These are phyloP conservation scores for Curvularia spicifera DNA, from an alignment of 2,329 filamentous ascomycete genomes.

Conservation along the genomic window DNA sequence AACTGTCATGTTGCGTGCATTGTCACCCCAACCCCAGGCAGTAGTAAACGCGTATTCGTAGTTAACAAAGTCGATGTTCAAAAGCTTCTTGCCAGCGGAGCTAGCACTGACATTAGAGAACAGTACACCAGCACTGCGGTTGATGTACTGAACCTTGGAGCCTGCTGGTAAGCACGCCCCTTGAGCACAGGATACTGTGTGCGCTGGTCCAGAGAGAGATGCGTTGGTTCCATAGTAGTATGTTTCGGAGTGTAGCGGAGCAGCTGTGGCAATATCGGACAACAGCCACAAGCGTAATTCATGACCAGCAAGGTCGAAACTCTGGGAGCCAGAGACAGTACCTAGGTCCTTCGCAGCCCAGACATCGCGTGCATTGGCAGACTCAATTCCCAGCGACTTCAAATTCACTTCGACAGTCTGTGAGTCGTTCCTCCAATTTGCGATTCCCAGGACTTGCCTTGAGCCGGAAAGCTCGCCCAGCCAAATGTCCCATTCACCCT, in stretches of 20 bases:
- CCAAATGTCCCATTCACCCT: constrained; percentile 50
- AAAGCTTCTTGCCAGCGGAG: constrained; percentile 37
- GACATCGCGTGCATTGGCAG: constrained; percentile 47
- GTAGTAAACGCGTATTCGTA: constrained; percentile 50
- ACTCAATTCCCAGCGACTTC: constrained; percentile 38
- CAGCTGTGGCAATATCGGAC: constrained; percentile 36
- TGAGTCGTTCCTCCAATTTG: constrained; percentile 48
- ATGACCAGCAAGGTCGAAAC: constrained; percentile 30
- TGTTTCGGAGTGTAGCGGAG: constrained; percentile 19
- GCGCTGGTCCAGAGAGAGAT: constrained; percentile 40
- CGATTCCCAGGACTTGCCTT: constrained; percentile 45
- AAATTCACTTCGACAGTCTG: constrained; percentile 44
- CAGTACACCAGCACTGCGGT: constrained; percentile 31
- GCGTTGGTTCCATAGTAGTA: constrained; percentile 46
- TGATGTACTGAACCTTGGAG: constrained; percentile 45
- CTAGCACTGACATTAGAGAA: constrained; percentile 37
- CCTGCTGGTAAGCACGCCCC: constrained; percentile 39
- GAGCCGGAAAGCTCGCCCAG: constrained; percentile 46
- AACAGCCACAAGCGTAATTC: constrained; percentile 45
- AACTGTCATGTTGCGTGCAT: constrained; percentile 48
- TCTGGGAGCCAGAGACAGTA: constrained; percentile 22
- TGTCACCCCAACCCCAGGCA: constrained; percentile 42
- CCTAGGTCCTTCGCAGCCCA: constrained; percentile 42
- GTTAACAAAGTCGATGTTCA: constrained; percentile 51
- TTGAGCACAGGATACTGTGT: constrained; percentile 29